phyloP scores from a whole-genome alignment of 441 rosid species.

The Euphorbia celastroides region DNA sequence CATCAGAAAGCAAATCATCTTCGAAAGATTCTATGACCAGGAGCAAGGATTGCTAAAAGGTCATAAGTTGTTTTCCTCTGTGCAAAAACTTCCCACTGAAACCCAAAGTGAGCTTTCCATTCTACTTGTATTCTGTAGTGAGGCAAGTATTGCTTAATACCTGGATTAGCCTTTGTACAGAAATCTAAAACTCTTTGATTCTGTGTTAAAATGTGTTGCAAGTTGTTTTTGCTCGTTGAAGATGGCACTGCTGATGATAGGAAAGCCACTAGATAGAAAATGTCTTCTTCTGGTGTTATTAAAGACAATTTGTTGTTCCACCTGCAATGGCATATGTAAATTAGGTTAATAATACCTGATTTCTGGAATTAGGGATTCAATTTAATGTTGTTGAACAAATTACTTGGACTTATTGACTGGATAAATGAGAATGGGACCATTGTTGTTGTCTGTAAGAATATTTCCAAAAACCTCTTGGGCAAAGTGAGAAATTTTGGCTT shows the following conservation, averaged over 20 bases:
- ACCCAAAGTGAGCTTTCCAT: conserved; percentile 77
- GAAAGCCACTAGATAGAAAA: conserved; percentile 66
- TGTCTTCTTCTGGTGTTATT: conserved; percentile 68
- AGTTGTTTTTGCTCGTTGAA: conserved; percentile 45
- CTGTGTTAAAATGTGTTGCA: conserved; percentile 48
- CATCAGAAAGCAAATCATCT: conserved; percentile 30
- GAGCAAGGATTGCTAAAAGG: conserved; percentile 75
- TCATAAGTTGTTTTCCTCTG: conserved; percentile 66
- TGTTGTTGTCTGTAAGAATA: conserved; percentile 51
- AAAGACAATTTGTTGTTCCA: conserved; percentile 70
- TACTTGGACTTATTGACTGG: conserved; percentile 79
- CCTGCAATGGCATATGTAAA: conserved; percentile 39
- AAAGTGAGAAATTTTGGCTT: conserved; percentile 50
- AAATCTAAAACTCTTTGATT: conserved; percentile 52
- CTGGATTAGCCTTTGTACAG: conserved; percentile 36
- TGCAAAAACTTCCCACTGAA: conserved; percentile 58
- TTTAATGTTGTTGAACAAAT: conserved; percentile 10
- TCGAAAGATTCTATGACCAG: conserved; percentile 70
- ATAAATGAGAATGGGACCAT: conserved; percentile 85
- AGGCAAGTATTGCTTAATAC: conserved; percentile 70
- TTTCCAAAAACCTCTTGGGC: conserved; percentile 58
- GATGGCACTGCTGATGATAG: conserved; percentile 65
- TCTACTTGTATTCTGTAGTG: conserved; percentile 55
- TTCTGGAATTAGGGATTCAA: not conserved
- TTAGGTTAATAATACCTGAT: not conserved